Base-by-base conservation (phyloP, 1,284 basidiomycete species). In the Papiliotrema laurentii region DNA sequence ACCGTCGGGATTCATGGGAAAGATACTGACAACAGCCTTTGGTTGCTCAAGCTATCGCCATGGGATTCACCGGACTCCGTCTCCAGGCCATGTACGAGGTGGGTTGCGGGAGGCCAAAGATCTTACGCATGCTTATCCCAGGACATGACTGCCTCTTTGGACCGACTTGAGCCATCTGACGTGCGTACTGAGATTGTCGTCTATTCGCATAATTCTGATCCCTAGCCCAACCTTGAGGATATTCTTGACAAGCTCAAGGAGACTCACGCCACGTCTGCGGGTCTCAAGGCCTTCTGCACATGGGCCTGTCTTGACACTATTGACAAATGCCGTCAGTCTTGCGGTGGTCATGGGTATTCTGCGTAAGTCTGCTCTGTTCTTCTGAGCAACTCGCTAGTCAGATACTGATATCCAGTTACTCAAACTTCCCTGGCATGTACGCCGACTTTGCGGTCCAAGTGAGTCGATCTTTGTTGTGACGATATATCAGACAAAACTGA, bases 271-370 rank as follows among this genome's bases (percentile, higher is more conserved):
- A 80, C 79, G 3, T 78, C 77, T 25, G 78, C 79, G 2, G 80
- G 79, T 28, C 69, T 81, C 46, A 81, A 81, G 71, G 79, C 80
- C 16, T 81, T 80, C 73, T 81, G 79, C 64, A 81, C 79, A 5
- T 81, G 80, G 80, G 74, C 74, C 7, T 78, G 76, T 41, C 71
- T 81, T 43, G 77, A 79, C 54, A 77, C 78, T 18, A 81, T 81
- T 47, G 79, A 81, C 60, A 78, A 76, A 47, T 79, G 78, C 53
- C 68, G 80, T 43, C 75, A 80, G 66, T 66, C 76, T n/a, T 77
- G 76, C 50, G 80, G 80, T 54, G 80, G 80, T 5, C 79, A 81
- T 61, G 80, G 80, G 6, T 81, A 81, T 66, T 79, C 77, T 27
- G 74, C 77, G 55, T 70, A 45, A 58, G 59, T 40, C 10, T 11